A percentile compares a stretch with the other conserved stretches of the same genome.
These are phyloP conservation scores for Fraxinus americana DNA, from an alignment of 257 asterid genomes.

Conservation along the genomic window DNA sequence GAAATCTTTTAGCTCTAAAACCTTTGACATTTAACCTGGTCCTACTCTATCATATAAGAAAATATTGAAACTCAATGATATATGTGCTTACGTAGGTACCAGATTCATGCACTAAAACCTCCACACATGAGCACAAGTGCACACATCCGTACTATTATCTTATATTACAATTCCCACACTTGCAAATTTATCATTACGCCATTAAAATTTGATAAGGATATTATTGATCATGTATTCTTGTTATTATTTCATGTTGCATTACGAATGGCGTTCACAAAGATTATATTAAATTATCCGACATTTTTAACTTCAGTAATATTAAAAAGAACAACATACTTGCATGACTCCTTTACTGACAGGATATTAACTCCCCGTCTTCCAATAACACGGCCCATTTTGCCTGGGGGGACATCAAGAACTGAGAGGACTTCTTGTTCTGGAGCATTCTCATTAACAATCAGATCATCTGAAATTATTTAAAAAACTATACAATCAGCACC, in stretches of 20 bases:
- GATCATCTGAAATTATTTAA: slow-evolving; percentile 52
- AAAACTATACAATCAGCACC: slow-evolving; percentile 26
- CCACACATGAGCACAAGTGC: too few species aligned
- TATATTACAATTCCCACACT: neutral
- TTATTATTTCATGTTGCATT: neutral
- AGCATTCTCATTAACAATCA: slow-evolving; percentile 46
- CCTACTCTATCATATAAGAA: neutral
- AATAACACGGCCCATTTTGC: slow-evolving; percentile 90
- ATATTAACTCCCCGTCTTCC: slow-evolving; percentile 85
- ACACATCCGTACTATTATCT: too few species aligned
- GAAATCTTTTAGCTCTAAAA: neutral
- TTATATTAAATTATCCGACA: too few species aligned
- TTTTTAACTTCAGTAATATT: too few species aligned
- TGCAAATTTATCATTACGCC: neutral
- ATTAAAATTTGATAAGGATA: neutral
- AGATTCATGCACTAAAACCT: neutral
- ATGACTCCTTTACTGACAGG: slow-evolving; percentile 75
- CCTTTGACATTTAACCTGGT: neutral
- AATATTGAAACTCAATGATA: neutral
- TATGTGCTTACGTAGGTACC: neutral
- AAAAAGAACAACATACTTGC: slow-evolving; percentile 62
- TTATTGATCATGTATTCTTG: neutral
- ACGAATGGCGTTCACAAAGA: neutral
- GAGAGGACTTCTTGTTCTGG: slow-evolving; percentile 85
- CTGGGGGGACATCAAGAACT: slow-evolving; percentile 82